phyloP scores from a whole-genome alignment of 352 stramenopile species.

The Phytophthora podocarpi region DNA sequence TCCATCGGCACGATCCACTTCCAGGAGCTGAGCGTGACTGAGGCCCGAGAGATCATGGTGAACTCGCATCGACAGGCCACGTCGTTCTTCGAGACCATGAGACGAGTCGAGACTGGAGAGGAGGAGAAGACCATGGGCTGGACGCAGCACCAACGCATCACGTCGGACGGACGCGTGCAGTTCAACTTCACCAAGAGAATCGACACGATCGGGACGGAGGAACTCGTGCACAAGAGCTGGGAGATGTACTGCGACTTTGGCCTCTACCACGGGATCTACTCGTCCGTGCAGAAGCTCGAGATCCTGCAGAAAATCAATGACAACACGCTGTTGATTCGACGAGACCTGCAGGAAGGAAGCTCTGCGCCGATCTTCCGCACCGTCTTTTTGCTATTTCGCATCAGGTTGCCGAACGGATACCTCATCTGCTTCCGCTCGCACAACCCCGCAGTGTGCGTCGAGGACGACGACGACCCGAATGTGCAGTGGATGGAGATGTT shows the following conservation, averaged over 20 bases:
- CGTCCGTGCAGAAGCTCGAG: conserved; percentile 78
- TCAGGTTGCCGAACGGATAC: conserved; percentile 55
- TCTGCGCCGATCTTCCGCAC: conserved; percentile 73
- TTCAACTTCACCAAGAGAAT: conserved; percentile 87
- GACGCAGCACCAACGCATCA: conserved; percentile 77
- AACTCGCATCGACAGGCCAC: conserved; percentile 70
- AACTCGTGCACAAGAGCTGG: conserved; percentile 79
- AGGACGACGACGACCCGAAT: conserved; percentile 63
- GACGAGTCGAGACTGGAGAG: conserved; percentile 15
- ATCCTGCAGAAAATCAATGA: conserved; percentile 81
- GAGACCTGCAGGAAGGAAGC: conserved; percentile 69
- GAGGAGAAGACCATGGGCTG: conserved; percentile 81
- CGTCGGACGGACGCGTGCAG: conserved; percentile 62
- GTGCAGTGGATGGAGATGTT: conserved; percentile 86
- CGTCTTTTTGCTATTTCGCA: conserved; percentile 78
- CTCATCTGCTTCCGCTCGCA: conserved; percentile 78
- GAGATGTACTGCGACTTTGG: conserved; percentile 83
- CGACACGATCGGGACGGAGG: conserved; percentile 58
- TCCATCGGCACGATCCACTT: conserved; percentile 74
- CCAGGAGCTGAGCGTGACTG: conserved; percentile 45
- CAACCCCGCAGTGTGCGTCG: conserved; percentile 58
- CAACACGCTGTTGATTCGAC: conserved; percentile 75
- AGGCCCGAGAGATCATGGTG: conserved; percentile 70
- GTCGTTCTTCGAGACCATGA: conserved; percentile 76
- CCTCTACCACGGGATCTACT: conserved; percentile 80